Conservation (phyloP, 2,329 filamentous ascomycete genomes). For the Teratosphaeria pseudoeucalypti region DNA sequence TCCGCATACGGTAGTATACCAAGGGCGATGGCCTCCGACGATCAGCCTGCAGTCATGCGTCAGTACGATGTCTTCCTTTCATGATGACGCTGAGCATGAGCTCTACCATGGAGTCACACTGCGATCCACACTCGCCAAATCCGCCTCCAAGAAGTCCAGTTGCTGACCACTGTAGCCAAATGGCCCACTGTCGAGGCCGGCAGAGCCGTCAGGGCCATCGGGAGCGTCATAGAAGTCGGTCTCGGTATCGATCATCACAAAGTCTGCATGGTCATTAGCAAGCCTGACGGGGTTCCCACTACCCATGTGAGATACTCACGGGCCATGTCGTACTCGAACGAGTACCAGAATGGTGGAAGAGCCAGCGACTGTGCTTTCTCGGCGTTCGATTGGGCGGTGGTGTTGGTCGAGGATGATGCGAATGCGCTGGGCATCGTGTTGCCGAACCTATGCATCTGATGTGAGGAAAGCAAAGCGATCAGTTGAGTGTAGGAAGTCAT, state of each 20-base stretch:
- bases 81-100: background rate
- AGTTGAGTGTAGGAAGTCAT: background rate
- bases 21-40: background rate
- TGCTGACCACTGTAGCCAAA: slow-evolving; percentile 43
- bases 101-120: slow-evolving; percentile 43
- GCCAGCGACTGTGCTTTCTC: slow-evolving; percentile 37
- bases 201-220: slow-evolving; percentile 32
- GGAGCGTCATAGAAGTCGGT: slow-evolving; percentile 46
- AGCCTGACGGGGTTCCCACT: background rate
- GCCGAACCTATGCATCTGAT: slow-evolving; percentile 42
- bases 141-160: slow-evolving; percentile 44
- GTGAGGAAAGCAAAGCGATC: slow-evolving; percentile 23
- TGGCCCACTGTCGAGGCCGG: slow-evolving; percentile 37
- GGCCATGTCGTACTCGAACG: slow-evolving; percentile 49
- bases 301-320: slow-evolving; percentile 11
- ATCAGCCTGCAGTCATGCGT: background rate
- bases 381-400: slow-evolving; percentile 33
- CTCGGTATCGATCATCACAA: slow-evolving; percentile 47
- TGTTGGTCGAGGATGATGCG: slow-evolving; percentile 37
- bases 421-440: slow-evolving; percentile 44
- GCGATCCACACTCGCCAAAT: slow-evolving; percentile 48
- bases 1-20: background rate
- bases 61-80: background rate
- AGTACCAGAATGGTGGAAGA: slow-evolving; percentile 50
- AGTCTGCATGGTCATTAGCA: slow-evolving; percentile 17